A percentile compares a stretch with the other conserved stretches of the same genome.
These are phyloP conservation scores for Trametes pubescens DNA, from an alignment of 1,284 basidiomycete genomes.

Conservation along the genomic window DNA sequence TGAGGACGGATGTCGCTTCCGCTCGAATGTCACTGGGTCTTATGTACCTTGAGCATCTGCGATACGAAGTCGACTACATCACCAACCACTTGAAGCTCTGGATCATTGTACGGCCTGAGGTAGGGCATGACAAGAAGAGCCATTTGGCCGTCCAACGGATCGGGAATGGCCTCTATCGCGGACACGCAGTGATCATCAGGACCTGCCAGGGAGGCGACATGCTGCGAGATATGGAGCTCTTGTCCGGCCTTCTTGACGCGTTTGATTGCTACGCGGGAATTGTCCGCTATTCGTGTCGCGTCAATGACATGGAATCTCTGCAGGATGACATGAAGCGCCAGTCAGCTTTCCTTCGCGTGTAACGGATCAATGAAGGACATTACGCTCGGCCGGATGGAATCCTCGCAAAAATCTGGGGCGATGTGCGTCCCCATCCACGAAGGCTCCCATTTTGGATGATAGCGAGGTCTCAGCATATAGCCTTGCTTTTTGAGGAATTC, in stretches of 20 bases:
- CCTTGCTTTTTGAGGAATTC: not conserved
- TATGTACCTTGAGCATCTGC: conserved; percentile 35
- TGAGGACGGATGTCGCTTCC: not conserved
- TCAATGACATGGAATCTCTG: conserved; percentile 33
- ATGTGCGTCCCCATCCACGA: conserved; percentile 21
- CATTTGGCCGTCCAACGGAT: conserved; percentile 21
- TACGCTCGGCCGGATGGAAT: conserved; percentile 14
- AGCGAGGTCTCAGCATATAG: conserved; percentile 13
- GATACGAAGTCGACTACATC: conserved; percentile 39
- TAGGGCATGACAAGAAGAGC: conserved; percentile 39
- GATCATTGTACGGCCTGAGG: conserved; percentile 35
- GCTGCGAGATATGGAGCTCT: conserved; percentile 25
- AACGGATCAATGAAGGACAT: not conserved
- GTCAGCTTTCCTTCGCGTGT: not conserved
- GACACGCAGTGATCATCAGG: conserved; percentile 32
- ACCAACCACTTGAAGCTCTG: conserved; percentile 32
- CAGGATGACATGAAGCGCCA: not conserved
- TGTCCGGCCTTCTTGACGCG: conserved; percentile 3
- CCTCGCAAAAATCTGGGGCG: conserved; percentile 20
- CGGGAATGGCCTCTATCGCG: conserved; percentile 30
- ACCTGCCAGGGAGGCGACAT: conserved; percentile 13
- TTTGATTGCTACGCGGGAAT: conserved; percentile 29
- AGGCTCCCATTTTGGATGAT: conserved; percentile 16
- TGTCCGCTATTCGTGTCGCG: conserved; percentile 31
- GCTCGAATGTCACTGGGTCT: not conserved